A percentile compares a stretch with the other conserved stretches of the same genome.
phyloP scores from a whole-genome alignment of 805 yeast species.

The Pichia phayaonensis region DNA sequence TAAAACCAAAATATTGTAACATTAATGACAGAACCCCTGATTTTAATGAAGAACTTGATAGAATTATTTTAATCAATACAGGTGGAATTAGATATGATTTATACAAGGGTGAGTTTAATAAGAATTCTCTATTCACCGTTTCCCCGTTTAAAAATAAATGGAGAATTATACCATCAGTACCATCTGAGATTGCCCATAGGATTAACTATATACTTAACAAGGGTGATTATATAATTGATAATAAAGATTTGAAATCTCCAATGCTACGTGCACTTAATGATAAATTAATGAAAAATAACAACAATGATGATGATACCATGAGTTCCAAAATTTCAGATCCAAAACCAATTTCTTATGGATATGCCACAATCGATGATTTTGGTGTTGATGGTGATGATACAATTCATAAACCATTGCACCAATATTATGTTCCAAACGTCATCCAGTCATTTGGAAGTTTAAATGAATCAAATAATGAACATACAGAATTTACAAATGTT shows the following conservation, averaged over 20 bases:
- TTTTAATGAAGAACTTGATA: constrained; percentile 27
- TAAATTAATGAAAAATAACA: neutral
- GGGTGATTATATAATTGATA: constrained; percentile 32
- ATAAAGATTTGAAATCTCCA: constrained; percentile 18
- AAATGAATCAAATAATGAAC: constrained; percentile 12
- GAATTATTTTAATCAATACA: constrained; percentile 67
- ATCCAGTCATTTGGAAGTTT: constrained; percentile 43
- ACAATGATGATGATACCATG: neutral
- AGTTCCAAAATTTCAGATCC: too few species aligned
- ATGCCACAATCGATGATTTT: constrained; percentile 74
- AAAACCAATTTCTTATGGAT: constrained; percentile 47
- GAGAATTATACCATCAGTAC: constrained; percentile 55
- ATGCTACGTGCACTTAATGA: constrained; percentile 19
- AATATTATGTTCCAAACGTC: constrained; percentile 71
- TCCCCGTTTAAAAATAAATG: constrained; percentile 82
- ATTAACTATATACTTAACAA: constrained; percentile 53
- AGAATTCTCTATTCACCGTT: constrained; percentile 71
- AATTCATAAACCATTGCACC: constrained; percentile 49
- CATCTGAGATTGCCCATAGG: constrained; percentile 46
- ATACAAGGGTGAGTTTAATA: constrained; percentile 75
- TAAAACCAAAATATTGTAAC: constrained; percentile 22
- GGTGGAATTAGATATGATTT: constrained; percentile 86
- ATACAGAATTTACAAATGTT: constrained; percentile 50
- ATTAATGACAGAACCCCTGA: constrained; percentile 5
- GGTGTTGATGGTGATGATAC: constrained; percentile 88